Evolutionary conservation across 2,329 filamentous ascomycete genomes (phyloP).

Genomic region (Tricladium varicosporioides): DNA sequence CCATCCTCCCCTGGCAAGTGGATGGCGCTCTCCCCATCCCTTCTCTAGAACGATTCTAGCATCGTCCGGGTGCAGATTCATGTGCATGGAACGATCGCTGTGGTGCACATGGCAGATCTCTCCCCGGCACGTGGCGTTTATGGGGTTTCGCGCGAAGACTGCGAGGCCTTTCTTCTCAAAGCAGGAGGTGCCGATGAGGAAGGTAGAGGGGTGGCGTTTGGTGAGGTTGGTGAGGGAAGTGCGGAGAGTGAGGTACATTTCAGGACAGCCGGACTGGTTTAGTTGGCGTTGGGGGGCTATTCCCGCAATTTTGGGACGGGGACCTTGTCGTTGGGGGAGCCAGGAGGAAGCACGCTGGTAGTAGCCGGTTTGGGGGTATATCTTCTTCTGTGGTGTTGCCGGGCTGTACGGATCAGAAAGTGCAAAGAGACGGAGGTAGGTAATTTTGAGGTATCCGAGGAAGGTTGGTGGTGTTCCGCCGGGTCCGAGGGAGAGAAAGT

Average conservation of each 20-base stretch:
- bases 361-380: conserved; percentile 56
- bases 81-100: conserved; percentile 73
- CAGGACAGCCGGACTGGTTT: conserved; percentile 58
- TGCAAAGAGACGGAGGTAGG: conserved; percentile 68
- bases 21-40: conserved; percentile 75
- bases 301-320: conserved; percentile 66
- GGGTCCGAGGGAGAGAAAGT: conserved; percentile 74
- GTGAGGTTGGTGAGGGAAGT: conserved; percentile 52
- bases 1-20: conserved; percentile 64
- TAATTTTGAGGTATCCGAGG: conserved; percentile 70
- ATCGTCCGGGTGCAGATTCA: conserved; percentile 78
- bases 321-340: conserved; percentile 61
- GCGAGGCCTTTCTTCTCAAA: conserved; percentile 81
- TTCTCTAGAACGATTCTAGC: conserved; percentile 68
- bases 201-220: conserved; percentile 41
- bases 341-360: conserved; percentile 42
- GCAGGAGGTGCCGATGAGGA: conserved; percentile 67
- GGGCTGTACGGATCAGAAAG: conserved; percentile 68
- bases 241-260: conserved; percentile 55
- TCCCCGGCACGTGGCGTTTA: conserved; percentile 71
- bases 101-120: conserved; percentile 81
- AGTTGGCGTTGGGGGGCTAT: conserved; percentile 81
- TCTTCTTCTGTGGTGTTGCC: conserved; percentile 48
- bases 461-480: conserved; percentile 77
- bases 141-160: conserved; percentile 65